Base-by-base conservation (phyloP, 2,329 filamentous ascomycete genomes). In the Peltaster fructicola region DNA sequence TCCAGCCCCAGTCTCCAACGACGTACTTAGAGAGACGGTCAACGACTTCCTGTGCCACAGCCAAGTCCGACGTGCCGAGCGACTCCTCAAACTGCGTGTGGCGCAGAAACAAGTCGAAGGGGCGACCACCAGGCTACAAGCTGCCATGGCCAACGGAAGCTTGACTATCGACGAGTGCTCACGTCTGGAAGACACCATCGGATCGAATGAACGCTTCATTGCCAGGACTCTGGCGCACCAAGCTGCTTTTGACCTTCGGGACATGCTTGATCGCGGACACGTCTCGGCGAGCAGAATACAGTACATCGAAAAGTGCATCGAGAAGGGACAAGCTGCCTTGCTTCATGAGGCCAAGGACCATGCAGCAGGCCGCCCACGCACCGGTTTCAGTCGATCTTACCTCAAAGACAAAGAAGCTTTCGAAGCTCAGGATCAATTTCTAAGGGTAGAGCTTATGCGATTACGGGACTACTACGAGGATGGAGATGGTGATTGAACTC, bases 241-340 rank as follows among this genome's bases (percentile, higher is more conserved):
- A 25, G 35, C 42, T 8, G 38, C 40, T 2, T 13, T 24, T 5
- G 36, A 43, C 22, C 22, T 46, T n/a, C 24, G 35, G 7, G 20
- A 28, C 5, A 41, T 45, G 39, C 36, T 44, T n/a, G 41, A 45
- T 13, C 34, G 34, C 5, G 42, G 41, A 1, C 24, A 31, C 7
- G 38, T 39, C n/a, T 33, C 37, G 10, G 10, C 37, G 27, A 16
- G 23, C 8, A 23, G 29, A 2, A 37, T 36, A n/a, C 31, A 32
- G 18, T 41, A 36, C 25, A 17, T 45, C 23, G 43, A 47, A 30
- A 34, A 24, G 14, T 24, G 31, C 24, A 30, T 45, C 9, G 43
- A 45, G 30, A 31, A 37, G 16, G 43, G 42, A 1, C 33, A 34
- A 27, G 35, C 28, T 8, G 30, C 31, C 12, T 8, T 39, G 20